These are phyloP conservation scores for Incumbomyces lentus DNA, from an alignment of 2,329 filamentous ascomycete genomes.

Conservation along the genomic window DNA sequence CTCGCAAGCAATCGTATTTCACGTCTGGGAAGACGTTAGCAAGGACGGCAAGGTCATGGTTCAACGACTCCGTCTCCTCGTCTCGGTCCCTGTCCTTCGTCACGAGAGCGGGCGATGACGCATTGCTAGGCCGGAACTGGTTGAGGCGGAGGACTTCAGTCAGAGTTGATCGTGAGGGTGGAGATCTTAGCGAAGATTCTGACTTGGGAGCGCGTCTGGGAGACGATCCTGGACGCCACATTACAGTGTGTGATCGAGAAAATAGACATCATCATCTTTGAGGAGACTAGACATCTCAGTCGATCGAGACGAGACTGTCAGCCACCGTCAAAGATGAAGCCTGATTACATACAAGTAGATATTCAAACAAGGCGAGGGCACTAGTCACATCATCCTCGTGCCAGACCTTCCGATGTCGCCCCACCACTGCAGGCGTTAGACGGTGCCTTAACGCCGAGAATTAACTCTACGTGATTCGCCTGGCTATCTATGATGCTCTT, in stretches of 20 bases:
- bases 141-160: constrained; percentile 36
- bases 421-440: not conserved
- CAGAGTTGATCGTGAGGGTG: constrained; percentile 26
- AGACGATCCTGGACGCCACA: constrained; percentile 6
- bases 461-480: no score
- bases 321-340: no score
- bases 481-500: no score
- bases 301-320: no score
- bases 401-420: not conserved
- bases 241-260: not conserved
- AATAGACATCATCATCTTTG: not conserved
- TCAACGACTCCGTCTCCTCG: constrained; percentile 29
- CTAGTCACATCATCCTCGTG: not conserved
- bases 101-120: constrained; percentile 10
- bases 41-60: constrained; percentile 31
- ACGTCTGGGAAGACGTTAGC: constrained; percentile 37
- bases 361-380: not conserved
- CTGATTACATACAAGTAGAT: no score
- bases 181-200: constrained; percentile 12
- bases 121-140: constrained; percentile 27
- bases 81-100: constrained; percentile 22
- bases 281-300: no score
- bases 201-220: constrained; percentile 8
- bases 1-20: constrained; percentile 37
- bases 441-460: not conserved